Conservation (phyloP, 805 yeast genomes). For the Candida ortonii region DNA sequence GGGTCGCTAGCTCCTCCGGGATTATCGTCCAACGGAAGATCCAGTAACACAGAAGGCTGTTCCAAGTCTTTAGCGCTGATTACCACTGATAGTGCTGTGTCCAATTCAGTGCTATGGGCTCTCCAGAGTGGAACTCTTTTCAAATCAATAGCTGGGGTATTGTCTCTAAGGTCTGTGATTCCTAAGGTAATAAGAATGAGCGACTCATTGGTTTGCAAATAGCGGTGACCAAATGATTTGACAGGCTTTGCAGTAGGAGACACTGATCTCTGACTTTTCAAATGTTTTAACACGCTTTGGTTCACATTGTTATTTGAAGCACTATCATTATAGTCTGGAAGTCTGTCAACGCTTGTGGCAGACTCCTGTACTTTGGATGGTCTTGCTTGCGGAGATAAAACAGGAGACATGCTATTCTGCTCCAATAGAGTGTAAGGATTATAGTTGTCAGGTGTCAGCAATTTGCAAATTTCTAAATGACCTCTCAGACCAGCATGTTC, state of each 20-base stretch:
- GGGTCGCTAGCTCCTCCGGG: slow-evolving; percentile 70
- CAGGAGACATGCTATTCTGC: slow-evolving; percentile 20
- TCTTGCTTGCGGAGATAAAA: slow-evolving; percentile 34
- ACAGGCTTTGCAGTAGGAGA: slow-evolving; percentile 49
- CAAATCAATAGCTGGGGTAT: slow-evolving; percentile 58
- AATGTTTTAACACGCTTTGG: slow-evolving; percentile 21
- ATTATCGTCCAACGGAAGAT: slow-evolving; percentile 80
- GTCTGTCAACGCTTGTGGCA: slow-evolving; percentile 26
- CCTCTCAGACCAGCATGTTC: slow-evolving; percentile 94
- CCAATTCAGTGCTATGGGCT: slow-evolving; percentile 78
- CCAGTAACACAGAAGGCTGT: slow-evolving; percentile 58
- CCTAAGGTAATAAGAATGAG: slow-evolving; percentile 82
- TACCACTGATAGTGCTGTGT: slow-evolving; percentile 78
- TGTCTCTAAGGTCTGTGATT: slow-evolving; percentile 70
- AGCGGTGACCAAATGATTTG: slow-evolving; percentile 84
- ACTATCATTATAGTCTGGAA: slow-evolving; percentile 21
- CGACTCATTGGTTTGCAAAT: slow-evolving; percentile 59
- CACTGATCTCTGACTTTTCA: slow-evolving; percentile 21
- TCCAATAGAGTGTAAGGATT: slow-evolving; percentile 31
- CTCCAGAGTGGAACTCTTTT: slow-evolving; percentile 73
- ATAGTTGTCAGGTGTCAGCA: slow-evolving; percentile 51
- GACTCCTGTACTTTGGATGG: slow-evolving; percentile 24
- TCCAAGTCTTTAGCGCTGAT: slow-evolving; percentile 48
- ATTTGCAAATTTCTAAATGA: slow-evolving; percentile 65
- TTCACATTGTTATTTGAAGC: slow-evolving; percentile 11